A percentile compares a stretch with the other conserved stretches of the same genome.
phyloP scores from a whole-genome alignment of 2,329 filamentous ascomycete species.

The Verticillium zaregamsianum region DNA sequence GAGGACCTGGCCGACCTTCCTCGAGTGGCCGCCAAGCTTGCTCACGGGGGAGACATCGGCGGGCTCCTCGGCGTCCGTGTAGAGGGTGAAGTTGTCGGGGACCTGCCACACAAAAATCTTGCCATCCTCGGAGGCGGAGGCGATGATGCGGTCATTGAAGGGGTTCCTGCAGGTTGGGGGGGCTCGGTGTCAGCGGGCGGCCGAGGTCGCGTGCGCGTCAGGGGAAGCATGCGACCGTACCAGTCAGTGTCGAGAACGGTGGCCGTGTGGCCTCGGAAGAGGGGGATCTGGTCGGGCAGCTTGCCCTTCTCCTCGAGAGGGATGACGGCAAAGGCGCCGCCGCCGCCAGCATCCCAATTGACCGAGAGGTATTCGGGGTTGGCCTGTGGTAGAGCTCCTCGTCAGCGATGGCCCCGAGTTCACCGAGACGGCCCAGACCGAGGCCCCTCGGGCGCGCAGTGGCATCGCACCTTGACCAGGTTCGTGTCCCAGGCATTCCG shows the following conservation, averaged over 20 bases:
- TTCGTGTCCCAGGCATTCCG: slow-evolving; percentile 99
- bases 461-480: slow-evolving; percentile 75
- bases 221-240: slow-evolving; percentile 41
- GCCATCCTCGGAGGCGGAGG: slow-evolving; percentile 92
- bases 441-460: background rate
- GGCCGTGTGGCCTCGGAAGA: slow-evolving; percentile 94
- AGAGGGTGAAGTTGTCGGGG: slow-evolving; percentile 78
- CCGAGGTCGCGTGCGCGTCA: background rate
- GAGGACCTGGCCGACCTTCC: slow-evolving; percentile 95
- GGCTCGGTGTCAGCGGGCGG: slow-evolving; percentile 19
- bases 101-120: slow-evolving; percentile 98
- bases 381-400: slow-evolving; percentile 50
- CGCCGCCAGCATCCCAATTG: slow-evolving; percentile 97
- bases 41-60: slow-evolving; percentile 75
- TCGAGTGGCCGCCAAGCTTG: slow-evolving; percentile 82
- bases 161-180: slow-evolving; percentile 64
- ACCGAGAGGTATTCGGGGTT: slow-evolving; percentile 95
- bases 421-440: background rate
- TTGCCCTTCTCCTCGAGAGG: slow-evolving; percentile 86
- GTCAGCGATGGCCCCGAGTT: slow-evolving; percentile 8
- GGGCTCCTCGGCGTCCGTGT: slow-evolving; percentile 80
- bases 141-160: slow-evolving; percentile 89
- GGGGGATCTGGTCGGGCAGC: slow-evolving; percentile 84
- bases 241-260: slow-evolving; percentile 97
- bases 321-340: slow-evolving; percentile 94